These are phyloP conservation scores for Astrephomene gubernaculifera DNA, from an alignment of 139 green algal species.

Conservation along the genomic window DNA sequence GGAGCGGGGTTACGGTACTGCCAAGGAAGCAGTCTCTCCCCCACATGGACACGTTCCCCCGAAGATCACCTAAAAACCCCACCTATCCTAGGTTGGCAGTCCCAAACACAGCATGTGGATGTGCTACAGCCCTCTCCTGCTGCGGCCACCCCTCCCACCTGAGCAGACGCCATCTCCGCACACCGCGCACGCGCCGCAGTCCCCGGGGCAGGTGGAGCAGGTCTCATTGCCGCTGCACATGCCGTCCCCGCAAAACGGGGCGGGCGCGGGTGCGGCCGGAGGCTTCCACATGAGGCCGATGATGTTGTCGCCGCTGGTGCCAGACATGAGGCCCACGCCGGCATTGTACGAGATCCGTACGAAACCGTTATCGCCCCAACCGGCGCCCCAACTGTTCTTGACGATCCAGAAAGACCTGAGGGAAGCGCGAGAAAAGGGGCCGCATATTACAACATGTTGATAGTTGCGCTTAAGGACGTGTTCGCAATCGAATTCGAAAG, in stretches of 20 bases:
- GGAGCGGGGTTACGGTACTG: neutral
- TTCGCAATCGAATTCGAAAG: neutral
- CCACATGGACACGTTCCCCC: neutral
- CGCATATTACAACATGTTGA: neutral
- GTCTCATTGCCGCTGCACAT: neutral
- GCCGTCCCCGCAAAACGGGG: neutral
- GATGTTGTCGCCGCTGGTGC: neutral
- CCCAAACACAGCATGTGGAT: neutral
- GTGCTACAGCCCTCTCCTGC: neutral
- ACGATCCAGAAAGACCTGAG: no score
- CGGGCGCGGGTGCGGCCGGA: neutral
- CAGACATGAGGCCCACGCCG: neutral
- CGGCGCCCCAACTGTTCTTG: no score
- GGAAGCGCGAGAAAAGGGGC: neutral
- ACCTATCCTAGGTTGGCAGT: neutral
- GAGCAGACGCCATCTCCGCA: constrained; percentile 19
- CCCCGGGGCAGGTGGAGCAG: neutral
- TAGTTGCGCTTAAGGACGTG: neutral
- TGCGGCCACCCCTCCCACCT: neutral
- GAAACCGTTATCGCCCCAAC: constrained; percentile 91
- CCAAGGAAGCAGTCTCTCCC: neutral
- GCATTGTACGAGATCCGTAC: constrained; percentile 52
- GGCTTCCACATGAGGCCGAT: neutral
- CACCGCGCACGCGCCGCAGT: neutral
- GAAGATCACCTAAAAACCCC: neutral